Base-by-base conservation (phyloP, 2,329 filamentous ascomycete species). In the Cercospora nicotianae region DNA sequence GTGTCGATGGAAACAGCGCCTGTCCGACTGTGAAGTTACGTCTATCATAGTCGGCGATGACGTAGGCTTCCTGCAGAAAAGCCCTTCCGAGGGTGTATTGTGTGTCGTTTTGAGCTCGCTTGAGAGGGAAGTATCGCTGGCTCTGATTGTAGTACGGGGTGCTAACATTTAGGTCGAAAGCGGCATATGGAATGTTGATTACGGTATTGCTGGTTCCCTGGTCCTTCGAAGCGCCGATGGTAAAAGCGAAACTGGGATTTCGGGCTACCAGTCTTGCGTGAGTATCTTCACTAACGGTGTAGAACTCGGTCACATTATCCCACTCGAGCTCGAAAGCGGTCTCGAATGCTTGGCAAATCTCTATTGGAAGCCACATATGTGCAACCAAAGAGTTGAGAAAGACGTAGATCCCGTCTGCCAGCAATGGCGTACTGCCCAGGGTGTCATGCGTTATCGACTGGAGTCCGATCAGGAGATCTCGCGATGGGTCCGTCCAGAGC, bases 41-140 rank as follows among this genome's bases (percentile, higher is more conserved):
- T 16, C 80, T 77, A 66, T 84, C 82, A 75, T 81, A 84, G 67
- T 85, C 82, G 5, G 83, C 82, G 4, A 77, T 79, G 60, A 85
- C 64, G 66, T 84, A 84, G 1, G 89, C 85, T 77, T 92, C 90
- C 75, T 92, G 90, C 64, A 92, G 80, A 70, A 92, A 92, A 0
- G 86, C 85, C 42, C 89, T 84, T 9, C 90, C 90, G 42, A 92
- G 83, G 12, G 89, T 85, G 76, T 87, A 85, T 70, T 87, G 83
- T 16, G 80, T 81, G 36, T 83, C 82, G 66, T 85, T 82, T 16
- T 82, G 74, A 10, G 86, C 81, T 69, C 86, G 85, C 72, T 87
- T 84, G 61, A 92, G 81, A 4, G 89, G 89, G 67, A 92, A 91
- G 75, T 91, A 92, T 13, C 57, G 85, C 1, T 86, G 87, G 55